phyloP scores from a whole-genome alignment of 2,329 filamentous ascomycete species.

The Talaromyces islandicus region DNA sequence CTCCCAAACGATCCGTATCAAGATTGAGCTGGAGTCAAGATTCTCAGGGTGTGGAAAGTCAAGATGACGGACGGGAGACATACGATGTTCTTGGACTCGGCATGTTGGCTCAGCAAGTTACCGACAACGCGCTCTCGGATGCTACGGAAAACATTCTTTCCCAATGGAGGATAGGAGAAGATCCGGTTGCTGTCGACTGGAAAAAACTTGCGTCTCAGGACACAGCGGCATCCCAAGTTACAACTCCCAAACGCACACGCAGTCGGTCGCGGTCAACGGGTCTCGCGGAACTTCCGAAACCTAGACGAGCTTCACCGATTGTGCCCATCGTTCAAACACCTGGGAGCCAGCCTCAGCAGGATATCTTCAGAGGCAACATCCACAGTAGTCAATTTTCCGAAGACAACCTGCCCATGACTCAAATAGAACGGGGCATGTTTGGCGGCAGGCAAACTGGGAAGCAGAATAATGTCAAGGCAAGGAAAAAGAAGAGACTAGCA shows the following conservation, averaged over 20 bases:
- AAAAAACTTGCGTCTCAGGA: constrained; percentile 17
- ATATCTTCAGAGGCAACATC: constrained; percentile 8
- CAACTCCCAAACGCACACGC: constrained; percentile 18
- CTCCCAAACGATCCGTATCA: not conserved
- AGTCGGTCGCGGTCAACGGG: constrained; percentile 21
- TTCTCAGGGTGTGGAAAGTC: not conserved
- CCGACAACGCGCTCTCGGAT: not conserved
- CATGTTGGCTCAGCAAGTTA: not conserved
- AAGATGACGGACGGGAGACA: not conserved
- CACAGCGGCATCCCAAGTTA: constrained; percentile 11
- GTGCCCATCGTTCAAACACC: constrained; percentile 20
- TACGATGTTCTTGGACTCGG: constrained; percentile 3
- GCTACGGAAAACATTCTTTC: constrained; percentile 22
- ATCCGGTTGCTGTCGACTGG: constrained; percentile 31
- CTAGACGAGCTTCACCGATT: constrained; percentile 20
- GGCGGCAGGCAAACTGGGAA: constrained; percentile 28
- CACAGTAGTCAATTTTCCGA: constrained; percentile 30
- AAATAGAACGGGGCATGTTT: constrained; percentile 33
- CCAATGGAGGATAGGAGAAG: constrained; percentile 28
- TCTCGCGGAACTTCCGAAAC: constrained; percentile 12
- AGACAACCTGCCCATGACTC: constrained; percentile 34
- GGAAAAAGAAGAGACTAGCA: constrained; percentile 35
- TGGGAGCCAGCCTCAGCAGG: constrained; percentile 28
- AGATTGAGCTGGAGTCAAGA: not conserved
- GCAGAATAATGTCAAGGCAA: constrained; percentile 23